phyloP scores from a whole-genome alignment of 2,329 filamentous ascomycete species.

The Verticillium tricorpus region DNA sequence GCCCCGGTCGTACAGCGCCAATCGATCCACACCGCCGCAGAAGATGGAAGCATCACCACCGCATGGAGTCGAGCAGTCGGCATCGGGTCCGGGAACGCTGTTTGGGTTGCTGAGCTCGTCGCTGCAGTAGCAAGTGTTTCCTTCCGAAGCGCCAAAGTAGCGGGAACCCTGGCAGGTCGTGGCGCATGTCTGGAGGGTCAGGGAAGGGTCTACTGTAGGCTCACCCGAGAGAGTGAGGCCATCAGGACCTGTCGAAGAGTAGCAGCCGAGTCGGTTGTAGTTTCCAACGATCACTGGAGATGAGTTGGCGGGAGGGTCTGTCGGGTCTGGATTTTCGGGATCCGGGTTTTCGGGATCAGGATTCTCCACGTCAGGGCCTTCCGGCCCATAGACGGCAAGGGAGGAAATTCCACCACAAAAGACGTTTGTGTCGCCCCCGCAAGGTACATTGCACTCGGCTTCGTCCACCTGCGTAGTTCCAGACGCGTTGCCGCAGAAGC shows the following conservation, averaged over 20 bases:
- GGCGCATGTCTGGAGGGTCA: background rate
- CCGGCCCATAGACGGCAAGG: conserved; percentile 27
- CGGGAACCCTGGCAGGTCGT: background rate
- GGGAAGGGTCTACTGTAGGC: background rate
- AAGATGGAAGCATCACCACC: background rate
- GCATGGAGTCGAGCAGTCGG: background rate
- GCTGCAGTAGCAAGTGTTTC: conserved; percentile 23
- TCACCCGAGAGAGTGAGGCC: background rate
- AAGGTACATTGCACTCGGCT: conserved; percentile 24
- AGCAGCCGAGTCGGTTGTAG: background rate
- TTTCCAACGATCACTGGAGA: background rate
- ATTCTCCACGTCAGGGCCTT: conserved; percentile 15
- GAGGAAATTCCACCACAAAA: conserved; percentile 28
- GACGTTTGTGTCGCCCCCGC: conserved; percentile 24
- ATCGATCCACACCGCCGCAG: background rate
- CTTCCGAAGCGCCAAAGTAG: background rate
- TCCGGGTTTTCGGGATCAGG: background rate
- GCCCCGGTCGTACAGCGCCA: background rate
- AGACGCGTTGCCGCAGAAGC: conserved; percentile 30
- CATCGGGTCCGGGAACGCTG: conserved; percentile 5
- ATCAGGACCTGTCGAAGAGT: background rate
- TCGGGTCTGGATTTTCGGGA: background rate
- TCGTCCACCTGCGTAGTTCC: conserved; percentile 21
- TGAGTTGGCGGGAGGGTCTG: background rate
- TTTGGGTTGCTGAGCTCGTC: conserved; percentile 4